Evolutionary conservation across 768 basidiomycete genomes (phyloP).

Genomic region (Coprinopsis cinerea): DNA sequence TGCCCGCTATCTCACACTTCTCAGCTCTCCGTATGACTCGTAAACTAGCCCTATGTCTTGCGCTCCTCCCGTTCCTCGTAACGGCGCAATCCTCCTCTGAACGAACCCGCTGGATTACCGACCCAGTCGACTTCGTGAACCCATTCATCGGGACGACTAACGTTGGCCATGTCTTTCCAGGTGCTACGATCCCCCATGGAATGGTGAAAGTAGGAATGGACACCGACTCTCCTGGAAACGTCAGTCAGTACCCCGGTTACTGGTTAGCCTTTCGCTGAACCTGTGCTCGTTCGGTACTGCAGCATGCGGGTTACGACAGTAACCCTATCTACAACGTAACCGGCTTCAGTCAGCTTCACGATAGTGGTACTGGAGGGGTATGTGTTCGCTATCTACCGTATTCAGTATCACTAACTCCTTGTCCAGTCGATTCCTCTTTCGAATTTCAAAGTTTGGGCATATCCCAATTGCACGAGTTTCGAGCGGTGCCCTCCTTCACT

Average conservation of each 20-base stretch:
- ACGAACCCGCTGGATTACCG: slow-evolving; percentile 20
- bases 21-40: not conserved
- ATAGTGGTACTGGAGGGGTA: slow-evolving; percentile 58
- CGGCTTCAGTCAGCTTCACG: slow-evolving; percentile 61
- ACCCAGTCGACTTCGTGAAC: slow-evolving; percentile 43
- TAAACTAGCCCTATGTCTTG: not conserved
- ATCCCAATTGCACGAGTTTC: slow-evolving; percentile 45
- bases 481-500: slow-evolving; percentile 48
- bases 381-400: slow-evolving; percentile 12
- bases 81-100: slow-evolving; percentile 1
- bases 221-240: slow-evolving; percentile 58
- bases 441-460: slow-evolving; percentile 57
- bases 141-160: slow-evolving; percentile 62
- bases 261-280: not conserved
- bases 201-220: slow-evolving; percentile 67
- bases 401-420: not conserved
- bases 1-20: not conserved
- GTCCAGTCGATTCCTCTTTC: slow-evolving; percentile 40
- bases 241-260: slow-evolving; percentile 21
- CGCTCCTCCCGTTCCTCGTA: not conserved
- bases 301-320: slow-evolving; percentile 47
- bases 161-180: slow-evolving; percentile 63
- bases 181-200: slow-evolving; percentile 65
- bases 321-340: slow-evolving; percentile 38
- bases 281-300: not conserved